These are phyloP conservation scores for Solanum virginianum DNA, from an alignment of 257 asterid genomes.

Conservation along the genomic window DNA sequence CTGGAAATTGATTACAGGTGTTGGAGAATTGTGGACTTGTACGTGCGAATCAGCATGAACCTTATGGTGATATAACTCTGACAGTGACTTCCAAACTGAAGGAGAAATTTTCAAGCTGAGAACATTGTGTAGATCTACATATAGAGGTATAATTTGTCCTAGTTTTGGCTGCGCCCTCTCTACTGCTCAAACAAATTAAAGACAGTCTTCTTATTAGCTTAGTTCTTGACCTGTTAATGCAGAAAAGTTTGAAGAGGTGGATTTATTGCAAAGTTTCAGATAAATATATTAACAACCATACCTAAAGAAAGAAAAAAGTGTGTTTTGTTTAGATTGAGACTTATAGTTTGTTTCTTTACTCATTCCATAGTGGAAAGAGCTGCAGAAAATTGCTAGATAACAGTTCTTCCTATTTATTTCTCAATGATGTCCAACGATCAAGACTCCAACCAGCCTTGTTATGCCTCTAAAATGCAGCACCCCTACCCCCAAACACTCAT, in stretches of 20 bases:
- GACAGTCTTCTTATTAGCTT: background rate
- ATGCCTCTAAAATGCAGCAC: background rate
- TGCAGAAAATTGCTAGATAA: background rate
- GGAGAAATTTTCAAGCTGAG: slow-evolving; percentile 31
- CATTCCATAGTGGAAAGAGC: background rate
- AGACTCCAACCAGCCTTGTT: background rate
- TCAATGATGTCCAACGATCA: background rate
- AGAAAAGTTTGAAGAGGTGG: background rate
- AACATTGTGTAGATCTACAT: background rate
- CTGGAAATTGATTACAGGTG: slow-evolving; percentile 32
- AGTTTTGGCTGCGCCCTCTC: background rate
- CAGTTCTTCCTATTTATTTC: background rate
- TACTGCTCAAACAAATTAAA: background rate
- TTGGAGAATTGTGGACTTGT: slow-evolving; percentile 17
- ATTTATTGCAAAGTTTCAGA: background rate
- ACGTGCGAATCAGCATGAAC: slow-evolving; percentile 28
- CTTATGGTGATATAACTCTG: slow-evolving; percentile 41
- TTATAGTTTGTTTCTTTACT: background rate
- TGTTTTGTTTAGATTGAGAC: background rate
- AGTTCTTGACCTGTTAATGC: background rate
- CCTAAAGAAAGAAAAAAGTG: background rate
- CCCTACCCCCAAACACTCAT: background rate
- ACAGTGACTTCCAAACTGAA: slow-evolving; percentile 49
- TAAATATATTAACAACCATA: background rate
- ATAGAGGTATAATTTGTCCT: background rate